Base-by-base conservation (phyloP, 352 stramenopile species). In the Globisporangium heterothallicum region DNA sequence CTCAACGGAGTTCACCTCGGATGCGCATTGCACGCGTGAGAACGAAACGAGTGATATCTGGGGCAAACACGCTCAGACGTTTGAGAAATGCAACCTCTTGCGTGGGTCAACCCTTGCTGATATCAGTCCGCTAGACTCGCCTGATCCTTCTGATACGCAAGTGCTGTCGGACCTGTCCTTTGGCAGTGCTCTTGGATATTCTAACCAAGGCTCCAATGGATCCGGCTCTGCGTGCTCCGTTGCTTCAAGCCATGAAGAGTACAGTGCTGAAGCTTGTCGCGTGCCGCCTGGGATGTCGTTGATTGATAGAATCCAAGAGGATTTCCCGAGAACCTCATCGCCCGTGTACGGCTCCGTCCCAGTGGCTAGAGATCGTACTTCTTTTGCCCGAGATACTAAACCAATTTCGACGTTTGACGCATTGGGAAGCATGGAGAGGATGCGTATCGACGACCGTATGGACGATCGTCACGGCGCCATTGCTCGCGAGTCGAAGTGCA, bases 251-350 rank as follows among this genome's bases (percentile, higher is more conserved):
- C 55, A 69, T 18, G 48, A 61, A 36, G 61, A 66, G 36, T 35
- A 51, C 9, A 63, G 53, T 38, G 10, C 41, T 64, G 49, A 48
- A 36, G 49, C 32, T 1, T 59, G 56, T 38, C 44, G 61, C 46
- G 27, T 63, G 7, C 64, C 72, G 8, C 63, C 72, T 1, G 66
- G 72, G 27, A 65, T 86, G 60, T 78, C 79, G 0, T 62, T 89
- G 24, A 74, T 91, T 30, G 79, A 87, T 46, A 77, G 77, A 34
- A 86, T 92, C 21, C 76, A 92, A 70, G 78, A 88, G 55, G 81
- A 91, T 43, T 91, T 92, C 25, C 74, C 81, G 13, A 64, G 79
- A 21, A 88, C 74, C 0, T 82, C 82, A 46, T 86, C 76, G 2
- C 78, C 68, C 0, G 72, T 84, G 24, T 91, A 82, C 38, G 76